These are phyloP conservation scores for Cephalotrichum gorgonifer DNA, from an alignment of 2,329 filamentous ascomycete genomes.

Conservation along the genomic window DNA sequence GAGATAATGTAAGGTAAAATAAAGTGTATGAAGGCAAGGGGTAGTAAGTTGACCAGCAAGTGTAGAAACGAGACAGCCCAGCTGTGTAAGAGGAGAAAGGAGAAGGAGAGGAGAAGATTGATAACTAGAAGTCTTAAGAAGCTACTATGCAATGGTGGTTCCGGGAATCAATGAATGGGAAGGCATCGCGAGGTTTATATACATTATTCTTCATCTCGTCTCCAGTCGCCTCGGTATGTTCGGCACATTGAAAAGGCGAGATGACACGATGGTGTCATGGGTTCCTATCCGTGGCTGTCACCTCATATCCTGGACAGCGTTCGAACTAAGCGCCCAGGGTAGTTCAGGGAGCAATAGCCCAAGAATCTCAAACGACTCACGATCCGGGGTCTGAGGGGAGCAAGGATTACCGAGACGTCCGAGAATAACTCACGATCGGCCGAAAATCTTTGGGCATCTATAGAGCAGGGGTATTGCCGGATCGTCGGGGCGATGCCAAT, in stretches of 20 bases:
- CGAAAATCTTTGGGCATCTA: too few species aligned
- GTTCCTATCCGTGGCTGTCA: too few species aligned
- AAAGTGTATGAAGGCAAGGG: background rate
- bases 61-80: background rate
- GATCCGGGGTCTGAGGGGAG: too few species aligned
- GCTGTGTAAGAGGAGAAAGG: slow-evolving; percentile 1
- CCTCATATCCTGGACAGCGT: too few species aligned
- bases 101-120: background rate
- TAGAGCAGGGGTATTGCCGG: too few species aligned
- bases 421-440: too few species aligned
- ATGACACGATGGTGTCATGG: too few species aligned
- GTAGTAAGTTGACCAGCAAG: background rate
- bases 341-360: background rate
- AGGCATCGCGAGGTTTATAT: background rate
- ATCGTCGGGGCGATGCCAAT: too few species aligned
- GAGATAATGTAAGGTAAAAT: background rate
- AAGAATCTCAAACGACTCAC: background rate
- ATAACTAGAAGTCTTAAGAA: background rate
- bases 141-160: background rate
- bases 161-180: background rate
- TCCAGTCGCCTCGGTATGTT: background rate
- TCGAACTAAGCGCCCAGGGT: background rate
- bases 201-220: background rate
- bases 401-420: too few species aligned
- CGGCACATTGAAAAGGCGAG: too few species aligned